These are phyloP conservation scores for Pleurotus eryngii DNA, from an alignment of 768 basidiomycete species.

Conservation along the genomic window DNA sequence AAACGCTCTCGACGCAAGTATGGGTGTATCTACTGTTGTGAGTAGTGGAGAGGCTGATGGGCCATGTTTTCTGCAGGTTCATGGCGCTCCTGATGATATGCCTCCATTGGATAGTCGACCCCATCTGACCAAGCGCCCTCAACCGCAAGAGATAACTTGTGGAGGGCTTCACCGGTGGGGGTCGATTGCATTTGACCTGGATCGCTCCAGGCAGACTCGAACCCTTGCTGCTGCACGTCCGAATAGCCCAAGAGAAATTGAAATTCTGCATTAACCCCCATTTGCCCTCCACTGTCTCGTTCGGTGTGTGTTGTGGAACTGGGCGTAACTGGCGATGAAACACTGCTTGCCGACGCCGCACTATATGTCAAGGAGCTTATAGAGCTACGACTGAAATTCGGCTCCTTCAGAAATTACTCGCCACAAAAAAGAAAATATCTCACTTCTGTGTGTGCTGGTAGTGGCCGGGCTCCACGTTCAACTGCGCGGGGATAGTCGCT, in stretches of 20 bases:
- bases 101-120: background rate
- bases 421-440: background rate
- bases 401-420: background rate
- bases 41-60: background rate
- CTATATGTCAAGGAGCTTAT: conserved; percentile 1
- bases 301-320: background rate
- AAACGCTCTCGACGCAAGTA: background rate
- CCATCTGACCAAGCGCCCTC: background rate
- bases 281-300: background rate
- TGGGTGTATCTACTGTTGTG: background rate
- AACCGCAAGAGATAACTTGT: background rate
- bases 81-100: background rate
- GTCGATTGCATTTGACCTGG: background rate
- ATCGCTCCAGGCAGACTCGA: background rate
- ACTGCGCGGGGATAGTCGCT: background rate
- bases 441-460: conserved; percentile 1
- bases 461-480: background rate
- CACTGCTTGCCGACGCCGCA: background rate
- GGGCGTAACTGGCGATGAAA: conserved; percentile 4
- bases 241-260: background rate
- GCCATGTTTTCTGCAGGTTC: background rate
- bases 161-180: background rate
- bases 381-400: background rate
- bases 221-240: background rate
- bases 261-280: background rate